These are phyloP conservation scores for Zymoseptoria crescenta DNA, from an alignment of 2,329 filamentous ascomycete genomes.

Conservation along the genomic window DNA sequence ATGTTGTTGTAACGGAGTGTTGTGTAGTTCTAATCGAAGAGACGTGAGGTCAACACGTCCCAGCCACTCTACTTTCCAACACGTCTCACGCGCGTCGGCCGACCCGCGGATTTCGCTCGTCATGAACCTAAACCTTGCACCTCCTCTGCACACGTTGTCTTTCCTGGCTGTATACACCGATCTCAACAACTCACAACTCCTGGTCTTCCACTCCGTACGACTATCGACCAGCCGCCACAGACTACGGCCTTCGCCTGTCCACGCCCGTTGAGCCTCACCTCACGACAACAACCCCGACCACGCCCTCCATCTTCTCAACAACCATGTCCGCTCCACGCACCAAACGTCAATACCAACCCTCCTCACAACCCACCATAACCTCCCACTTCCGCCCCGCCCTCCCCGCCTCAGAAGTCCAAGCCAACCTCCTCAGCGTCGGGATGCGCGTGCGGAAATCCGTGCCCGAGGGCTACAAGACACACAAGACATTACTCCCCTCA, in stretches of 20 bases:
- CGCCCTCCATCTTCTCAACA: background rate
- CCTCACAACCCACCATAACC: background rate
- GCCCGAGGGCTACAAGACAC: conserved; percentile 87
- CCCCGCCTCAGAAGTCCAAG: conserved; percentile 50
- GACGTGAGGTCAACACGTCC: background rate
- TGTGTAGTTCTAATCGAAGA: background rate
- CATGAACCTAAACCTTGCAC: background rate
- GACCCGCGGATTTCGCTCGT: background rate
- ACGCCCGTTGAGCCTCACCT: too few relatives aligned
- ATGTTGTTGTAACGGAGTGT: background rate
- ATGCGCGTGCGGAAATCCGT: conserved; percentile 93
- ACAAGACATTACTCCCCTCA: conserved; percentile 33
- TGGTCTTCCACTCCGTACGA: background rate
- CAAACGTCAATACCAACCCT: background rate
- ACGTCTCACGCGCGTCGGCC: background rate
- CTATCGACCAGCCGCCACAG: too few relatives aligned
- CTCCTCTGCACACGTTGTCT: background rate
- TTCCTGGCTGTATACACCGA: background rate
- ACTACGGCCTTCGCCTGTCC: too few relatives aligned
- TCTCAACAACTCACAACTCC: background rate
- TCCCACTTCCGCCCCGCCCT: background rate
- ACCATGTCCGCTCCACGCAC: background rate
- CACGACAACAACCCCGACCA: background rate
- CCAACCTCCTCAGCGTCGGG: conserved; percentile 80
- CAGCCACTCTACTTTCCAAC: background rate